Percentiles rank a stretch among this genome's conserved stretches.
Conservation (phyloP, 441 rosid species). For the Daphne laureola region DNA sequence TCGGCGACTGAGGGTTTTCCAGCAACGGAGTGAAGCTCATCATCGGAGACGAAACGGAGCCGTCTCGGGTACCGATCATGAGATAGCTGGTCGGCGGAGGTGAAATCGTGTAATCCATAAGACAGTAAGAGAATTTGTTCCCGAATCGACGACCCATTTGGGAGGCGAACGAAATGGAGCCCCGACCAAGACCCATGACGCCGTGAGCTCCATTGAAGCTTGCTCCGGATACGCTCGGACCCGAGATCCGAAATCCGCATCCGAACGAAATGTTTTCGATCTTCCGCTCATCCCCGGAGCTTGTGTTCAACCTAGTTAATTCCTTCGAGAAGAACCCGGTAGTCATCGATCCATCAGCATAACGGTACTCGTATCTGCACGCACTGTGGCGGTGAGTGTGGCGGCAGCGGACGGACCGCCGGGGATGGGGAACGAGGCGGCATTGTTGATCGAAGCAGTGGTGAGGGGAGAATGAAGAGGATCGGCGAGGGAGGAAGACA, state of each 20-base stretch:
- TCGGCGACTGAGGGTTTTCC: conserved; percentile 48
- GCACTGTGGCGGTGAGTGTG: conserved; percentile 61
- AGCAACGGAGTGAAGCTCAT: conserved; percentile 55
- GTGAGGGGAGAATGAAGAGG: conserved; percentile 55
- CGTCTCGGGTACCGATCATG: conserved; percentile 34
- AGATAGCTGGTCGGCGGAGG: conserved; percentile 78
- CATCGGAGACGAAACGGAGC: background rate
- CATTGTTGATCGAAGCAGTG: conserved; percentile 58
- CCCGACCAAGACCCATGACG: conserved; percentile 77
- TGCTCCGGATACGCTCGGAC: conserved; percentile 52
- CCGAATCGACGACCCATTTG: conserved; percentile 75
- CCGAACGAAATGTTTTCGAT: conserved; percentile 49
- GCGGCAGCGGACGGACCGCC: conserved; percentile 33
- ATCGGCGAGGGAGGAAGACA: conserved; percentile 61
- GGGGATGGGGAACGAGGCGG: conserved; percentile 49
- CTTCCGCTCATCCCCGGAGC: conserved; percentile 30
- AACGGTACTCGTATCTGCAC: conserved; percentile 61
- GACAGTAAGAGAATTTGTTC: conserved; percentile 71
- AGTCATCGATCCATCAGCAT: conserved; percentile 62
- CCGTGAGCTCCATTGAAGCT: conserved; percentile 73
- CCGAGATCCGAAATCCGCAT: conserved; percentile 66
- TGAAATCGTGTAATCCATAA: conserved; percentile 66
- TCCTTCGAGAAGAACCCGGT: conserved; percentile 64
- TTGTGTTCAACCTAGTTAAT: conserved; percentile 43
- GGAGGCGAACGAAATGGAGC: conserved; percentile 64